Evolutionary conservation across 2,329 filamentous ascomycete species (phyloP), one percentile per base, ranked within the genome.

Genomic region (Periglandula ipomoeae): DNA sequence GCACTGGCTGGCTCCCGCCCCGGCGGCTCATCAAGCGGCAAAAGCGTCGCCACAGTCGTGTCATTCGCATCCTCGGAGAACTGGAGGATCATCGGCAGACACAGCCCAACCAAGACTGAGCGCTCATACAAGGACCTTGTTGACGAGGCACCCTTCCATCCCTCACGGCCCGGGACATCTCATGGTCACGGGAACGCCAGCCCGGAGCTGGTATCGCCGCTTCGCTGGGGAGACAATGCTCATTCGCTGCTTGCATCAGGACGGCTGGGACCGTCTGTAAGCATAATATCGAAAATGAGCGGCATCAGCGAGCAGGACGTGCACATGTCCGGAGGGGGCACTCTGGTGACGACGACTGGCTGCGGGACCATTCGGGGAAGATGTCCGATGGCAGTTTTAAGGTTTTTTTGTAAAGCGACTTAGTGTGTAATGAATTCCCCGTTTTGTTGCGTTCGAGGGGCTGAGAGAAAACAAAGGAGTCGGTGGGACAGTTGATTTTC

Each of bases 1-100:
- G 45, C 38, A n/a, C 51, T 52, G 19, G 56, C 56, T 53, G 54
- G 24, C 46, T 60, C 26, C 27, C 42, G 46, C 26, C 4, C 41
- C 47, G 24, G 56, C 53, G 52, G 26, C 44, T 51, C 45, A 13
- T 22, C 41, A 11, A 46, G 51, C 8, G 52, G 51, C 44, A 56
- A 53, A 47, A 62, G 58, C 37, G 37, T 61, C 42, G 49, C 50
- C 5, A 61, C 56, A 5, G 62, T 64, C 4, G 48, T 58, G 0
- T 68, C 66, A 0, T 68, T 68, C 51, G 62, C 57, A 6, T 66
- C 66, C 2, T 49, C 57, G 3, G 66, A 69, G 52, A 69, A 69
- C 47, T 69, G 66, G 66, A 57, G 62, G 19, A 50, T 63, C 7
- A 56, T 64, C n/a, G 52, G 52, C 19, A 53, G 32, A 5, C 44